Evolutionary conservation across 1,139 yeast genomes (phyloP), one percentile per base, ranked within the genome.

Genomic region (Suhomyces ambrosiae): DNA sequence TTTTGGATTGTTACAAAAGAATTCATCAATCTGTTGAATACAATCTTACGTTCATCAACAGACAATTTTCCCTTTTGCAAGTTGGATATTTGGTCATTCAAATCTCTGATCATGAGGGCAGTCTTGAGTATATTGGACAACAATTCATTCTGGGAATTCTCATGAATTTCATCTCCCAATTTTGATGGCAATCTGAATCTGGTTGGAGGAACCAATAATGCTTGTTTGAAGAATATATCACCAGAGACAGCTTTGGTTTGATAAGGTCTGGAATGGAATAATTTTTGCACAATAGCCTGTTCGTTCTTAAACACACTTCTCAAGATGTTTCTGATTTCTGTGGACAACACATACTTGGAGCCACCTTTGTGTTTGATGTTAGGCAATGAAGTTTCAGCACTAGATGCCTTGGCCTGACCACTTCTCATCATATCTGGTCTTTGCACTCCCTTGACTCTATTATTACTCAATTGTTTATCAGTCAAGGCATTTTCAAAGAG

Each of bases 181-280:
- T 90, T 90, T n/a, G 96, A 85, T 11, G 98, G 98, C 49, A 92
- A 76, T 64, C 99, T 79, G 71, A 92, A 94, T 63, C 97, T 77
- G 3, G 98, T 94, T 34, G 98, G 94, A 23, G 99, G 98, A 24
- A 94, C 97, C 37, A 89, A 84, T 42, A 94, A 69, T 5, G 88
- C 79, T 50, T 86, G 90, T 52, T 88, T 74, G 69, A 94, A 94
- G 64, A 92, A 94, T 73, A 88, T 77, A 56, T 92, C 96, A n/a
- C 96, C 85, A 26, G 76, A 67, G 9, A 86, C 79, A 13, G 48
- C 48, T 22, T 71, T 73, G 28, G 64, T 72, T 18, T 66, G 63
- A 42, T 53, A 68, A 13, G 97, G 96, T 62, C 89, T 76, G 17
- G 92, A 77, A 53, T 86, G 87, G 77, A 90, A 89, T 38, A 84